Conservation (phyloP, 2,329 filamentous ascomycete species). For the Emmonsiellopsis sp. region DNA sequence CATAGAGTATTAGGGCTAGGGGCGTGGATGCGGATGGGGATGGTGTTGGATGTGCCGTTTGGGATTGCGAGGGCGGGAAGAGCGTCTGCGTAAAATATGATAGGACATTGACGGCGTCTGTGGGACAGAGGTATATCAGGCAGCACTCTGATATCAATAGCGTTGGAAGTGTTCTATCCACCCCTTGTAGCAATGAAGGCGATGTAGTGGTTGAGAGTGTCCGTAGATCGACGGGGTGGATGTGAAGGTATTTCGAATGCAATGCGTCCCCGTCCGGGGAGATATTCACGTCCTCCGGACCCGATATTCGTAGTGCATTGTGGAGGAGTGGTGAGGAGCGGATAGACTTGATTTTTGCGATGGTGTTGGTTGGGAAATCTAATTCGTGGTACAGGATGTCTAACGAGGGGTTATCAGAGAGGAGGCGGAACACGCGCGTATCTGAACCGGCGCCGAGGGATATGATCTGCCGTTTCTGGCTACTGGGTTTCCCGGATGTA, state of each 20-base stretch:
- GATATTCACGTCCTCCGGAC: constrained; percentile 25
- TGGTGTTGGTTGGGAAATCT: constrained; percentile 71
- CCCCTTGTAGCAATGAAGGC: constrained; percentile 35
- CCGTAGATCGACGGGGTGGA: constrained; percentile 64
- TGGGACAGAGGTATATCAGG: constrained; percentile 70
- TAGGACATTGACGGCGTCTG: constrained; percentile 56
- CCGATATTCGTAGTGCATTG: constrained; percentile 20
- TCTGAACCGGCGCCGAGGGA: constrained; percentile 92
- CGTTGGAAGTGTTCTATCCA: constrained; percentile 57
- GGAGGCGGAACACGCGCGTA: constrained; percentile 73
- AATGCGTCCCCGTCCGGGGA: constrained; percentile 34
- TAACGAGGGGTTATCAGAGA: constrained; percentile 37
- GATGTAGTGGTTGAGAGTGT: constrained; percentile 35
- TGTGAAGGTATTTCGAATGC: constrained; percentile 40
- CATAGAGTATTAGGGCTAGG: constrained; percentile 67
- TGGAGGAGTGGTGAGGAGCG: constrained; percentile 24
- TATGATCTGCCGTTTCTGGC: constrained; percentile 62
- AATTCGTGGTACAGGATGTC: constrained; percentile 77
- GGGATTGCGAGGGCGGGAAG: constrained; percentile 20
- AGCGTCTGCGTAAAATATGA: constrained; percentile 52
- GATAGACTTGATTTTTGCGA: constrained; percentile 50
- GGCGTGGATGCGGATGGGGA: constrained; percentile 29
- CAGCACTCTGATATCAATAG: constrained; percentile 92
- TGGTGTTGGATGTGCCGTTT: constrained; percentile 26
- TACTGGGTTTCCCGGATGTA: constrained; percentile 16